Evolutionary conservation across 306 rosid genomes (phyloP).

Genomic region (Rosa chinensis): DNA sequence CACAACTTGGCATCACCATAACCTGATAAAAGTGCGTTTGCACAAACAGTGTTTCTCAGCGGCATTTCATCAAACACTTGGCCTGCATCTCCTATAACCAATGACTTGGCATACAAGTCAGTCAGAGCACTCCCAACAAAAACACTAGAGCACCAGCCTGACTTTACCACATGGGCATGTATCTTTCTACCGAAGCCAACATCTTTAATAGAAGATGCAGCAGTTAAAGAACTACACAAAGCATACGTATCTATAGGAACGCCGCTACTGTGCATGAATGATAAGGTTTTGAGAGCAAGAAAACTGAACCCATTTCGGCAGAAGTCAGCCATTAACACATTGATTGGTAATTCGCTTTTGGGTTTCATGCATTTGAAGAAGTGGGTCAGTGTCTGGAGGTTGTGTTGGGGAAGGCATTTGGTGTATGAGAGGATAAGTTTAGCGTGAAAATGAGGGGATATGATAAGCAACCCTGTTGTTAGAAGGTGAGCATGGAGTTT

Average conservation of each 20-base stretch:
- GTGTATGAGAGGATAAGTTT: slow-evolving; percentile 48
- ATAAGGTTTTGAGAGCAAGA: slow-evolving; percentile 46
- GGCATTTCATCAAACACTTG: slow-evolving; percentile 78
- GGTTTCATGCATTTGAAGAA: slow-evolving; percentile 59
- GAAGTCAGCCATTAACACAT: slow-evolving; percentile 46
- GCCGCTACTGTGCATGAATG: slow-evolving; percentile 60
- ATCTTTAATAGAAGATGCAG: slow-evolving; percentile 44
- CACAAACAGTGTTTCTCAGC: slow-evolving; percentile 56
- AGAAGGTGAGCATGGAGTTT: slow-evolving; percentile 58
- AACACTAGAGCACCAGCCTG: slow-evolving; percentile 71
- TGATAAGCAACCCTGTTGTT: slow-evolving; percentile 45
- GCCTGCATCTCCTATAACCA: slow-evolving; percentile 43
- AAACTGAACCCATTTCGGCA: slow-evolving; percentile 43
- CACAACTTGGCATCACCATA: slow-evolving; percentile 62
- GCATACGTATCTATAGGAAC: slow-evolving; percentile 64
- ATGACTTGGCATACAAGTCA: slow-evolving; percentile 50
- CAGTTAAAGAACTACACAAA: slow-evolving; percentile 60
- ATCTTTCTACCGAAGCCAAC: slow-evolving; percentile 45
- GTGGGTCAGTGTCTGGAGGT: slow-evolving; percentile 27
- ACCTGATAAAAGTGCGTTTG: slow-evolving; percentile 66
- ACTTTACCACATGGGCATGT: slow-evolving; percentile 51
- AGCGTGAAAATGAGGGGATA: slow-evolving; percentile 39
- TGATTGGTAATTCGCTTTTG: slow-evolving; percentile 46
- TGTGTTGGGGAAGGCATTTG: slow-evolving; percentile 26
- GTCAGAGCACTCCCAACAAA: slow-evolving; percentile 73